Base-by-base conservation (phyloP, 805 yeast species). In the Wickerhamiella brachini region DNA sequence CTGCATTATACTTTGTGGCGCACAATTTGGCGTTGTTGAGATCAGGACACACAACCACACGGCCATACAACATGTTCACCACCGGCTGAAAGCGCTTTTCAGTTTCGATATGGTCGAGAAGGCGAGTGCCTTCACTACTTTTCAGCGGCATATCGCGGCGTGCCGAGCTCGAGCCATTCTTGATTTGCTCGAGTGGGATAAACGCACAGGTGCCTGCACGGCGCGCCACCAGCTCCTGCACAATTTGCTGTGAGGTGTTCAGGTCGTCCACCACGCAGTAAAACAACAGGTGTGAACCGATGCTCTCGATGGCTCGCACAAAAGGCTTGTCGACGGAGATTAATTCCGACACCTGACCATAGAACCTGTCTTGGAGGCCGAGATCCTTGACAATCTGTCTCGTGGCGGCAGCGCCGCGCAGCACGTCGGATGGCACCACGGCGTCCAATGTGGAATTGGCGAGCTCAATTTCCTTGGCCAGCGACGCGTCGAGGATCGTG, bases 221-320 rank as follows among this genome's bases (percentile, higher is more conserved):
- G 53, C 83, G 71, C 5, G 74, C 73, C 13, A 49, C 47, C 52
- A 93, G 70, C 62, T 86, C 88, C 44, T 81, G 82, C 83, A 89
- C 83, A 2, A 90, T 65, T 17, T 77, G 63, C 10, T 86, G 73
- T 0, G 97, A 97, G 2, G 95, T 85, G 49, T 76, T 80, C 54
- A 90, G 95, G 43, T 74, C 80, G 60, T 88, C 95, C 13, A 90
- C 97, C 22, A 93, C 93, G 29, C 90, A 79, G 63, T 90, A 86
- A 60, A 88, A 89, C 49, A 93, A 68, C 2, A 94, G 76, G 54
- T 78, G 80, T 1, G 97, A 97, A 21, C 95, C 97, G 47, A 87
- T 77, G 1, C 84, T 89, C 63, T 93, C 97, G 1, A 82, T 85
- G 0, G 97, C 95, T 1, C 80, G 75, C 61, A 82, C 82, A 62